Evolutionary conservation across 2,329 filamentous ascomycete genomes (phyloP).

Genomic region (Paracoccidioides lutzii): DNA sequence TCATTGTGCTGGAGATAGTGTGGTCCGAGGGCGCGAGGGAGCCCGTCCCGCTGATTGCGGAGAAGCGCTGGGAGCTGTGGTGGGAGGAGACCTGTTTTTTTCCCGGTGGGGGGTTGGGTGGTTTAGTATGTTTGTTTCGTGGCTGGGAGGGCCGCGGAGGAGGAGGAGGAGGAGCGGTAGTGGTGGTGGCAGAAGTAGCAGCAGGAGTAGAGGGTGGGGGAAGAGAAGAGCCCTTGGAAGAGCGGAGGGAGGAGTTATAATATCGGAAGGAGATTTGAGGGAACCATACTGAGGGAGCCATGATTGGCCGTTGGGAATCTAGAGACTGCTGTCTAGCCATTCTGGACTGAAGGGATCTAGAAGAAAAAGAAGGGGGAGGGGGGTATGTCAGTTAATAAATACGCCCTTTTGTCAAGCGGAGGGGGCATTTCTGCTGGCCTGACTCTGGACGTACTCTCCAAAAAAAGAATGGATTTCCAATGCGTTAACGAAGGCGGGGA

Average conservation of each 20-base stretch:
- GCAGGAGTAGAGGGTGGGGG: too few relatives aligned
- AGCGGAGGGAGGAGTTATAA: slow-evolving; percentile 8
- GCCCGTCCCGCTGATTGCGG: slow-evolving; percentile 37
- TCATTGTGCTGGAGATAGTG: slow-evolving; percentile 28
- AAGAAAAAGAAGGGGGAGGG: not conserved
- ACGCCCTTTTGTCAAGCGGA: not conserved
- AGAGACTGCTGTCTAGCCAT: slow-evolving; percentile 34
- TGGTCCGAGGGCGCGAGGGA: slow-evolving; percentile 36
- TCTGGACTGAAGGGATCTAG: not conserved
- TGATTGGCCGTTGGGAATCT: slow-evolving; percentile 44
- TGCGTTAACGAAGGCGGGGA: not conserved
- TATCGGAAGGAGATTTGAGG: slow-evolving; percentile 3
- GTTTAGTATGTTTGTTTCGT: not conserved
- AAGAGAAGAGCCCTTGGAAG: slow-evolving; percentile 6
- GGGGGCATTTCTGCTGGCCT: not conserved
- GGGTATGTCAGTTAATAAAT: not conserved
- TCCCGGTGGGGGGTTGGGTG: slow-evolving; percentile 6
- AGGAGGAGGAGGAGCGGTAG: not conserved
- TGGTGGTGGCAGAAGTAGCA: not conserved
- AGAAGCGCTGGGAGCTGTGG: slow-evolving; percentile 41
- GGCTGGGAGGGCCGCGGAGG: not conserved
- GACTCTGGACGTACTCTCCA: not conserved
- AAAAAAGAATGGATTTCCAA: not conserved
- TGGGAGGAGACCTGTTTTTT: slow-evolving; percentile 29
- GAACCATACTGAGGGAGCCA: slow-evolving; percentile 39